Base-by-base conservation (phyloP, 2,329 filamentous ascomycete genomes). In the Xylaria polymorpha region DNA sequence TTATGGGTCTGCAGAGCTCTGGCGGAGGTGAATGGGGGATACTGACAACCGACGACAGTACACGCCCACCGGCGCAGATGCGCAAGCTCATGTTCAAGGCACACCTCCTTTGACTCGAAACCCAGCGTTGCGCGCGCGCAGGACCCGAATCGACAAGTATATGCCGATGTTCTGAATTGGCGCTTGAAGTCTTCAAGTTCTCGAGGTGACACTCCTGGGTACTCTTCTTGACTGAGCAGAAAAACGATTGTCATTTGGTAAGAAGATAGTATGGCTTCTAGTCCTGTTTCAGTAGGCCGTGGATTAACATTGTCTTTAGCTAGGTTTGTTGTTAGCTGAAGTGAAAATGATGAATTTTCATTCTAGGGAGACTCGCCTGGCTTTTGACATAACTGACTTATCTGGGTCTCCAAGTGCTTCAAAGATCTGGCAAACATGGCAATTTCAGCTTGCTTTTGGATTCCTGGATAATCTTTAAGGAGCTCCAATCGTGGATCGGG, bases 131-230 rank as follows among this genome's bases (percentile, higher is more conserved):
- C 35, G 6, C 22, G 59, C 3, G 59, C 46, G 9, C 59, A 62
- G 35, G 48, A 53, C 20, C 46, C 10, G 35, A 62, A n/a, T 39
- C 59, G 46, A 35, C 59, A 62, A 18, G 59, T 62, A 43, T 62
- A 53, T 37, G 22, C 46, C 3, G 59, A 62, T 62, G 59, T 53
- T 18, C 59, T 35, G 46, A 62, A 62, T 18, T 62, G 22, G 22
- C 41, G 15, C 22, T 62, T 62, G 14, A 62, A 62, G 3, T 53
- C 29, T 53, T 62, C 48, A 29, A 62, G 59, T 20, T 62, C 59
- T 39, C 35, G 14, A 12, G 59, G 35, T 25, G 46, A 62, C 22
- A 62, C 12, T 41, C 48, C 59, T 4, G 59, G 59, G 8, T 62
- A 53, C 8, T 62, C 59, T 20, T 62, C 59, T 14, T 53, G 59